Conservation (phyloP, 495 filamentous ascomycete species). For the Penicillium bovifimosum region DNA sequence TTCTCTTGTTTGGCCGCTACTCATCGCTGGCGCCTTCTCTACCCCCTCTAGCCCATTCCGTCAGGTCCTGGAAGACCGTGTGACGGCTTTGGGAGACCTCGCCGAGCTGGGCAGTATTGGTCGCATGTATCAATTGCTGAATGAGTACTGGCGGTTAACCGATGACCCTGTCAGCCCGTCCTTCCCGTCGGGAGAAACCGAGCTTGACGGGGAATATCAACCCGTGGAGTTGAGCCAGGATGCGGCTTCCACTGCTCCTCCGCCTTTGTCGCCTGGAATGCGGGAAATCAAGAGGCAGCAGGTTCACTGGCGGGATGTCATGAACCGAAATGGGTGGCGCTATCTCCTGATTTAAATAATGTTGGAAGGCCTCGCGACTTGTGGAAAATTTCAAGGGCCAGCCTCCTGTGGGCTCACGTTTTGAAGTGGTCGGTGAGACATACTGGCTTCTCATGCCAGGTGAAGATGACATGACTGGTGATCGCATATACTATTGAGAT, state of each 20-base stretch:
- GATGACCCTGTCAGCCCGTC: slow-evolving; percentile 43
- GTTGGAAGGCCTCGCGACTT: no score
- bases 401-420: background rate
- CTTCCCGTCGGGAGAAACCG: slow-evolving; percentile 24
- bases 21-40: slow-evolving; percentile 76
- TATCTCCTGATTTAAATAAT: slow-evolving; percentile 75
- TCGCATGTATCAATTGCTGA: slow-evolving; percentile 69
- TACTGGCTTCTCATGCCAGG: background rate
- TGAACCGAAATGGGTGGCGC: slow-evolving; percentile 87
- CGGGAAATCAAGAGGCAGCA: slow-evolving; percentile 36
- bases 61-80: slow-evolving; percentile 64
- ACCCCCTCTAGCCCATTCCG: slow-evolving; percentile 67
- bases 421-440: background rate
- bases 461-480: no score
- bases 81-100: slow-evolving; percentile 64
- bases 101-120: slow-evolving; percentile 82
- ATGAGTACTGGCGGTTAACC: slow-evolving; percentile 74
- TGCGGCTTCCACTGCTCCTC: background rate
- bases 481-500: background rate
- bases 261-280: slow-evolving; percentile 1
- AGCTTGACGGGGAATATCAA: background rate
- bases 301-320: slow-evolving; percentile 92
- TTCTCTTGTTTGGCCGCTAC: slow-evolving; percentile 85
- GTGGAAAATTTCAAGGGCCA: background rate
- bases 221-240: background rate